Conservation (phyloP, 1,284 basidiomycete genomes). For the Puccinia polysora region DNA sequence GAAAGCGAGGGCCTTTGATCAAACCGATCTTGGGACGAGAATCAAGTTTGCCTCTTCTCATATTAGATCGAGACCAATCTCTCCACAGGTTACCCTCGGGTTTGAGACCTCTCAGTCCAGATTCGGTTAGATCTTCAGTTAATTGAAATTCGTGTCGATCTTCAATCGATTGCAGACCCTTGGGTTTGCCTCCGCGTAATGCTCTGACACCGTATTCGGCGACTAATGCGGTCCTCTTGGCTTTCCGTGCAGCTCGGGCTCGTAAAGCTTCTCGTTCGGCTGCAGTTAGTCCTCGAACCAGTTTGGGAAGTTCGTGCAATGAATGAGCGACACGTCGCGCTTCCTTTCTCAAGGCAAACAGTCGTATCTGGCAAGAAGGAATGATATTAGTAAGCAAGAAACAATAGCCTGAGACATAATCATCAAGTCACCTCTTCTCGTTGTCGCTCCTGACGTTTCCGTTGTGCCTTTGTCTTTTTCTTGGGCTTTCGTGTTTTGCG, state of each 20-base stretch:
- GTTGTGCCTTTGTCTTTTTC: slow-evolving; percentile 8
- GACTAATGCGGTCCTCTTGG: background rate
- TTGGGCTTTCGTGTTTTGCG: background rate
- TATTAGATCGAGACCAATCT: slow-evolving; percentile 6
- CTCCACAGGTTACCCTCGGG: slow-evolving; percentile 14
- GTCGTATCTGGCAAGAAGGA: background rate
- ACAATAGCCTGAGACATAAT: background rate
- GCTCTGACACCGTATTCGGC: background rate
- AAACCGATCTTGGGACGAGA: background rate
- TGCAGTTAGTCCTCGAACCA: background rate
- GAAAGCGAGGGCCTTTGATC: background rate
- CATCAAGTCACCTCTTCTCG: slow-evolving; percentile 2
- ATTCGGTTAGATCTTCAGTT: slow-evolving; percentile 20
- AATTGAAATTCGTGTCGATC: slow-evolving; percentile 20
- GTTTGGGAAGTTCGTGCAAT: slow-evolving; percentile 5
- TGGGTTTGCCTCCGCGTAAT: background rate
- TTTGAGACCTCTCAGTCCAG: slow-evolving; percentile 2
- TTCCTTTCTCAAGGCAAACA: background rate
- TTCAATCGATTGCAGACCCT: background rate
- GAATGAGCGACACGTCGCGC: background rate
- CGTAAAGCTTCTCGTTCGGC: background rate
- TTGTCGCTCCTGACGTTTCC: background rate
- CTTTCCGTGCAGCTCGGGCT: background rate
- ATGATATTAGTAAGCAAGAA: background rate
- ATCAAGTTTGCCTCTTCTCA: background rate